These are phyloP conservation scores for Cytospora mali DNA, from an alignment of 2,329 filamentous ascomycete genomes.

Conservation along the genomic window DNA sequence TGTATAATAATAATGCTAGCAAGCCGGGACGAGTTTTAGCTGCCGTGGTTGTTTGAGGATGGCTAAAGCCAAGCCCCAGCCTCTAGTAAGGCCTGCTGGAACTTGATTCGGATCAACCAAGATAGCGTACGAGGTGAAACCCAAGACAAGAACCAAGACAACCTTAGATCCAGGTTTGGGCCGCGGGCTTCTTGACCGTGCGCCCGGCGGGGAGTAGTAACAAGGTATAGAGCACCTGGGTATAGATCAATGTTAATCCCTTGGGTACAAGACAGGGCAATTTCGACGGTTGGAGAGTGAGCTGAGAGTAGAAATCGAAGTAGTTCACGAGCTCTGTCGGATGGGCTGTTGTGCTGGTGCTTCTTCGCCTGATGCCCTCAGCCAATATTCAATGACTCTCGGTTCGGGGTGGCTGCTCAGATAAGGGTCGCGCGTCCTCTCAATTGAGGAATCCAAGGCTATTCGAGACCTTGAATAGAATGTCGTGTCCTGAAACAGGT, in stretches of 20 bases:
- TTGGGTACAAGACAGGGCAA: neutral
- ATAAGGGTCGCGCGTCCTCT: neutral
- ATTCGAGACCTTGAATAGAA: neutral
- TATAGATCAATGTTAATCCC: neutral
- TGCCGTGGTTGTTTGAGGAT: constrained; percentile 4
- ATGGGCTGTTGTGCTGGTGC: neutral
- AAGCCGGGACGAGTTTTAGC: neutral
- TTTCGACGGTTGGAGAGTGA: neutral
- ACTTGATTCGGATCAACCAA: constrained; percentile 7
- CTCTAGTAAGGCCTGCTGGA: constrained; percentile 19
- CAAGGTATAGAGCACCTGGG: neutral
- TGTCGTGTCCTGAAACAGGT: neutral
- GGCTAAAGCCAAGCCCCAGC: constrained; percentile 18
- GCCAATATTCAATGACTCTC: neutral
- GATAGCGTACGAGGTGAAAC: constrained; percentile 19
- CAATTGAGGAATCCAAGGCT: neutral
- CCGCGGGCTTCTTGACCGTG: constrained; percentile 11
- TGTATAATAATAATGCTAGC: neutral
- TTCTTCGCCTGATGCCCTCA: neutral
- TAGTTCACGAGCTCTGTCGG: neutral
- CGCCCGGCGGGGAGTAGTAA: constrained; percentile 9
- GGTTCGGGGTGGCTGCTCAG: neutral
- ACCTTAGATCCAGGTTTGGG: constrained; percentile 13
- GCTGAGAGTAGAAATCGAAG: neutral
- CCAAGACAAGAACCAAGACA: neutral